phyloP scores from a whole-genome alignment of 2,329 filamentous ascomycete species.

The Aspergillus ustus region DNA sequence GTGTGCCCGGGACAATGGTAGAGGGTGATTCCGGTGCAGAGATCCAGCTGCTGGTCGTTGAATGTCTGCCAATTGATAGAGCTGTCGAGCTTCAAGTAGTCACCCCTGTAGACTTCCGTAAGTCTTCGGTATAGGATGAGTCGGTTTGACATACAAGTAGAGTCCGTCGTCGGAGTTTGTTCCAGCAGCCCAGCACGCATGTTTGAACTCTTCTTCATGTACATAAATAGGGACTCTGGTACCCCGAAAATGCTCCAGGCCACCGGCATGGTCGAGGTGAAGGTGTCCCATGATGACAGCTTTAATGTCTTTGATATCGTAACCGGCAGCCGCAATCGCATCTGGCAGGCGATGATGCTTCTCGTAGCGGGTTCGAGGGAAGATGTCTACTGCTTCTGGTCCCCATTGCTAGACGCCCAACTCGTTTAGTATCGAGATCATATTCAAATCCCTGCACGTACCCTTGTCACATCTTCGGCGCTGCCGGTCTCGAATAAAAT shows the following conservation, averaged over 20 bases:
- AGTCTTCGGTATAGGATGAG: not conserved
- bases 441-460: conserved; percentile 24
- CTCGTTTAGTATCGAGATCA: not conserved
- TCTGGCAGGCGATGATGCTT: conserved; percentile 40
- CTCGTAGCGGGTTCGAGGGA: conserved; percentile 41
- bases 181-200: conserved; percentile 51
- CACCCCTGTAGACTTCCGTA: conserved; percentile 3
- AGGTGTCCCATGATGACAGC: conserved; percentile 53
- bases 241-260: conserved; percentile 50
- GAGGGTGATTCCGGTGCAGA: conserved; percentile 46
- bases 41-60: conserved; percentile 43
- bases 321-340: conserved; percentile 43
- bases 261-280: conserved; percentile 55
- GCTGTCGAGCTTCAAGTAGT: conserved; percentile 41
- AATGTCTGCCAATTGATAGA: conserved; percentile 51
- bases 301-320: conserved; percentile 54
- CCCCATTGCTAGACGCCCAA: conserved; percentile 36
- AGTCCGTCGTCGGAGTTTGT: conserved; percentile 48
- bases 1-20: conserved; percentile 45
- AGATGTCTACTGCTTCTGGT: conserved; percentile 43
- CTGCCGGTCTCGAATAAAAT: conserved; percentile 54
- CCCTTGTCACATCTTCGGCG: conserved; percentile 47
- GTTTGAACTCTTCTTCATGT: conserved; percentile 54
- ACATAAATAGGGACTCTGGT: conserved; percentile 53
- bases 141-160: conserved; percentile 33